Evolutionary conservation across 2,329 filamentous ascomycete species (phyloP), one percentile per base, ranked within the genome.

Genomic region (Septoria petroselini): DNA sequence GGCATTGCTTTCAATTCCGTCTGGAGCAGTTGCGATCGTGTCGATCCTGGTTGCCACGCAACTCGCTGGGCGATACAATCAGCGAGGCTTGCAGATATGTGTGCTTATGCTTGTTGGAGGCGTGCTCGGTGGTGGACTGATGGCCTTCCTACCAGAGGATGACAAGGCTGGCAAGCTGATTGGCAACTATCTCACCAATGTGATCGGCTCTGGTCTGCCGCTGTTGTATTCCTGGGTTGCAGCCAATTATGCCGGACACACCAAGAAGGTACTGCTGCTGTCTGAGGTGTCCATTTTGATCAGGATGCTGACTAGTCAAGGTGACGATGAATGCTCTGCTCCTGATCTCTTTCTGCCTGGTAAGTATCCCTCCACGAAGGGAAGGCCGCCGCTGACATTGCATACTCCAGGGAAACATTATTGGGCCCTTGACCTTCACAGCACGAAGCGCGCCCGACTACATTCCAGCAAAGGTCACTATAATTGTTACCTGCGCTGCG

Each of bases 221-320:
- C 54, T 73, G 3, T 49, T 72, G 27, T 71, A 60, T 7, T 58
- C 56, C 5, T 71, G 69, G 62, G 57, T 66, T 2, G 60, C 63
- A 2, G 64, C 64, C 2, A 71, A 89, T 60, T 74, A 86, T 15
- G 85, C 81, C 18, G 85, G 85, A 0, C 83, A 86, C 58, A 88
- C 85, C 1, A 89, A 89, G 71, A 65, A 65, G 48, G 42, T 38
- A 21, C 7, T n/a, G n/a, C n/a, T n/a, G n/a, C n/a, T n/a, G n/a
- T n/a, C n/a, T n/a, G n/a, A n/a, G n/a, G n/a, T n/a, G n/a, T n/a
- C n/a, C n/a, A n/a, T 5, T 9, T 37, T 37, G 7, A 14, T 37
- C 34, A 18, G 8, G 7, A 17, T 40, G 37, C 37, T 40, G 19
- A 40, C 37, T 17, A 18, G 6, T 23, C 37, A n/a, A 39, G 42